Evolutionary conservation across 2,329 filamentous ascomycete genomes (phyloP), one percentile per base, ranked within the genome.

Genomic region (Periconia sp.): DNA sequence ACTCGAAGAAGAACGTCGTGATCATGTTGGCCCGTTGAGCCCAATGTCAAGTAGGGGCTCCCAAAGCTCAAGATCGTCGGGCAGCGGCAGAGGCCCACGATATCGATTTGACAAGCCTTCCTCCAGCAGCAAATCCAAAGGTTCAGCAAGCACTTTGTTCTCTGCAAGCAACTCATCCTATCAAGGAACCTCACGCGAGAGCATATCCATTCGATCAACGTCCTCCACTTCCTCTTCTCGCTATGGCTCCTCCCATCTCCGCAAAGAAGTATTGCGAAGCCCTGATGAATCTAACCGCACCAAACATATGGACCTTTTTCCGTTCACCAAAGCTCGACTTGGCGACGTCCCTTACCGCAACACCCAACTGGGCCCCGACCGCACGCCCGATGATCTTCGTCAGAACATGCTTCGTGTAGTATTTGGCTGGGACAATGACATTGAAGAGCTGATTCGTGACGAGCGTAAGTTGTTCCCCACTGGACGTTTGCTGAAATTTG

Each of bases 371-470:
- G 77, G 74, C 27, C 71, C 72, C 42, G 71, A 70, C 41, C 69
- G 75, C 14, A 77, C 71, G 7, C 75, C 85, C 9, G 89, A 97
- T 62, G 88, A 96, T 61, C 81, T 97, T 43, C 86, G 93, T 45
- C 83, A 83, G 45, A 92, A 97, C 72, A 97, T 99, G 92, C 82
- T 99, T 5, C 90, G 83, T 61, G 89, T 92, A 6, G 92, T 99
- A 1, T 99, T 99, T 72, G 94, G 94, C 2, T 99, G 94, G 92
- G 87, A 93, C 49, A 87, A 87, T 51, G 91, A 96, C 62, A 86
- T 93, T 41, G 83, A 91, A 44, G 87, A 87, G 43, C 76, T 99
- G 46, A 85, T 99, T 50, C 84, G 86, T 10, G 92, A 97, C 70
- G 94, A 99, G 72, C 81, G 82, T 82, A 75, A 71, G 79, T 74